A percentile compares a stretch with the other conserved stretches of the same genome.
Evolutionary conservation across 495 filamentous ascomycete genomes (phyloP).

Genomic region (Penicillium macrosclerotiorum): DNA sequence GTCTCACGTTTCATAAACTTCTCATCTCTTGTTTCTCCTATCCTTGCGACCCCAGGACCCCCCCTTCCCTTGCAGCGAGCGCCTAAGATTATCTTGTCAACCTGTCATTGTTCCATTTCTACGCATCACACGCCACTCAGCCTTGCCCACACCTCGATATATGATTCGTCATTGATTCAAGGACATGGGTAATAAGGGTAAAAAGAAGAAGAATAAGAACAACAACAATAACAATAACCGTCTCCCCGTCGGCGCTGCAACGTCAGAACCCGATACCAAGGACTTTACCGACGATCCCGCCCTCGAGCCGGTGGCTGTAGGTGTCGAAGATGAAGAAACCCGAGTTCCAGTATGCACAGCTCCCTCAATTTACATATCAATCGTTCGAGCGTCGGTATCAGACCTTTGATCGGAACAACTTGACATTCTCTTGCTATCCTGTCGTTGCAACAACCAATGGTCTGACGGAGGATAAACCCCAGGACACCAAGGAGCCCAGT

Average conservation of each 20-base stretch:
- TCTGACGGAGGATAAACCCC: slow-evolving; percentile 42
- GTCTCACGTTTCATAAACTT: slow-evolving; percentile 26
- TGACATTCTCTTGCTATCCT: slow-evolving; percentile 36
- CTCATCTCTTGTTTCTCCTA: slow-evolving; percentile 22
- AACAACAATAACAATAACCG: slow-evolving; percentile 33
- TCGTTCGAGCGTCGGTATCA: slow-evolving; percentile 38
- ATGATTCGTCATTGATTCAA: slow-evolving; percentile 35
- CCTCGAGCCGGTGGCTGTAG: slow-evolving; percentile 29
- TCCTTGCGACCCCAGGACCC: slow-evolving; percentile 14
- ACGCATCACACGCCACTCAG: slow-evolving; percentile 25
- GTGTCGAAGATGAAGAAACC: slow-evolving; percentile 31
- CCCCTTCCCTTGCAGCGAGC: slow-evolving; percentile 23
- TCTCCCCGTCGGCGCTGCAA: slow-evolving; percentile 26
- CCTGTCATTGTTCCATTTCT: slow-evolving; percentile 31
- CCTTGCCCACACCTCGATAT: slow-evolving; percentile 23
- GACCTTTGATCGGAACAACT: slow-evolving; percentile 37
- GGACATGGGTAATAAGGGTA: slow-evolving; percentile 36
- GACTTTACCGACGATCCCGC: slow-evolving; percentile 17
- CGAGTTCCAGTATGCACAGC: slow-evolving; percentile 43
- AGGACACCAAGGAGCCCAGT: slow-evolving; percentile 35
- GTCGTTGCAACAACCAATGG: slow-evolving; percentile 27
- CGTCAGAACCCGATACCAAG: slow-evolving; percentile 23
- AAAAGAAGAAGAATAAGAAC: slow-evolving; percentile 37
- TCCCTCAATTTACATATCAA: slow-evolving; percentile 42
- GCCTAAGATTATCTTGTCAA: slow-evolving; percentile 31